A percentile compares a stretch with the other conserved stretches of the same genome.
phyloP scores from a whole-genome alignment of 306 rosid species.

The Acacia confusa region DNA sequence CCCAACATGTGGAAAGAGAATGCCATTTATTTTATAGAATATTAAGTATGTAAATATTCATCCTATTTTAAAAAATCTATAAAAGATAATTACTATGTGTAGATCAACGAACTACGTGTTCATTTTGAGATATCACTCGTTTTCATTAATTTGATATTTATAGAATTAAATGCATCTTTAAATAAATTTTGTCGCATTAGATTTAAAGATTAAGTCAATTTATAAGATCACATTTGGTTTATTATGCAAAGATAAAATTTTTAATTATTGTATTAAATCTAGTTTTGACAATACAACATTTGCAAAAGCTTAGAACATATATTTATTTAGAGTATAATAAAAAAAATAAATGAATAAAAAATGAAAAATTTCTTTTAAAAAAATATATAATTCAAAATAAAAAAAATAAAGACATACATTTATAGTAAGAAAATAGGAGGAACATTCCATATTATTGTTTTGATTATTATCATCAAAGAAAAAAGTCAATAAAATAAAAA shows the following conservation, averaged over 20 bases:
- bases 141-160: background rate
- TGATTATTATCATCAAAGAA: background rate
- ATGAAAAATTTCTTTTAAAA: background rate
- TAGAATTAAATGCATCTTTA: background rate
- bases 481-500: background rate
- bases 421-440: background rate
- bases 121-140: background rate
- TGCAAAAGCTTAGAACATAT: background rate
- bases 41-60: background rate
- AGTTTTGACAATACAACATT: background rate
- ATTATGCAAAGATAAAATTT: background rate
- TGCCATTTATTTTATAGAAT: background rate
- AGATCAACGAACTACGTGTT: accelerated
- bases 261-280: background rate
- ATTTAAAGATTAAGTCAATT: background rate
- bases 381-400: background rate
- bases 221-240: background rate
- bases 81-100: background rate
- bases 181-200: background rate
- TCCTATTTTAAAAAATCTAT: background rate
- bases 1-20: background rate
- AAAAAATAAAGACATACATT: background rate
- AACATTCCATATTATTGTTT: background rate
- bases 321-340: background rate
- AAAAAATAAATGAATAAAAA: background rate